phyloP scores from a whole-genome alignment of 345 rosid species.

The Isatis tinctoria region DNA sequence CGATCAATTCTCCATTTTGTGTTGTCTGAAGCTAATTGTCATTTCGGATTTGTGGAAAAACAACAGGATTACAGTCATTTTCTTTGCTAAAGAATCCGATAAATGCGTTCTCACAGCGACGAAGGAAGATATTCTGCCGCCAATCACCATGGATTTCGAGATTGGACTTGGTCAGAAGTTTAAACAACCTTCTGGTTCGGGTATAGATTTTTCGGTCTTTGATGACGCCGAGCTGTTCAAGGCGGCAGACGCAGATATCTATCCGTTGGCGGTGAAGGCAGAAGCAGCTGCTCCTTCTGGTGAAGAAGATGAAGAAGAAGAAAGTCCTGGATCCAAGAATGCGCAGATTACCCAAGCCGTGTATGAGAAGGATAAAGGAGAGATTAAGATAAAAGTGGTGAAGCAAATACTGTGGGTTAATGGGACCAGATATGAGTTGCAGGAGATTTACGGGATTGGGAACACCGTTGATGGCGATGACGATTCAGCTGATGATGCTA shows the following conservation, averaged over 20 bases:
- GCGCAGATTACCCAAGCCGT: conserved; percentile 73
- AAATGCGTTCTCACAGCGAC: conserved; percentile 53
- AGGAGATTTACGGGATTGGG: conserved; percentile 94
- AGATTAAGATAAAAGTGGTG: conserved; percentile 52
- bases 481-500: conserved; percentile 43
- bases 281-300: conserved; percentile 48
- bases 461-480: conserved; percentile 62
- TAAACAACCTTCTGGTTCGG: conserved; percentile 67
- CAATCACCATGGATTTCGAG: conserved; percentile 56
- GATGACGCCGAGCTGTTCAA: conserved; percentile 54
- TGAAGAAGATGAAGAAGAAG: conserved; percentile 41
- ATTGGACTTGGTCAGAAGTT: conserved; percentile 88
- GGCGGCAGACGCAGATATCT: conserved; percentile 43
- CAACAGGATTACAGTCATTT: conserved; percentile 66
- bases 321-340: conserved; percentile 38
- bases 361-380: conserved; percentile 75
- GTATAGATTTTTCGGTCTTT: conserved; percentile 63
- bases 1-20: background rate
- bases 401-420: conserved; percentile 89
- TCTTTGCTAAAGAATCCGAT: conserved; percentile 82
- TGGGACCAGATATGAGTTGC: conserved; percentile 73
- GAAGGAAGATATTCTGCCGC: conserved; percentile 54
- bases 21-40: background rate
- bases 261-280: conserved; percentile 79
- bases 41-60: conserved; percentile 4